Conservation (phyloP, 805 yeast genomes). For the Ascoidea asiatica region DNA sequence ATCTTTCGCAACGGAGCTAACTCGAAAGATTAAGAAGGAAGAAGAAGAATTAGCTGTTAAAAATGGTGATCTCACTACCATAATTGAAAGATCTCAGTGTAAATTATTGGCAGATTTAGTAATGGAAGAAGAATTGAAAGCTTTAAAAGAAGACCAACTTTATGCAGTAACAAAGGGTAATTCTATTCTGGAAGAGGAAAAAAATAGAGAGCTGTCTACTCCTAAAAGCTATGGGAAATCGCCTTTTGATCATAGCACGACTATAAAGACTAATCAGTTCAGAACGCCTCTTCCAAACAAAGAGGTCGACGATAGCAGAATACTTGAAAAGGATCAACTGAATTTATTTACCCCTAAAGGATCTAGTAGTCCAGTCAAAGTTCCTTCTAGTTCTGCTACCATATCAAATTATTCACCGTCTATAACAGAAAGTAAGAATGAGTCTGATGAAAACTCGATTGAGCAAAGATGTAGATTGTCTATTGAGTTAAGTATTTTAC, state of each 20-base stretch:
- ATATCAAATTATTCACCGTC: background rate
- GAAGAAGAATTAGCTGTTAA: conserved; percentile 11
- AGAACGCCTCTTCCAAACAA: background rate
- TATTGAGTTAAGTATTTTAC: conserved; percentile 36
- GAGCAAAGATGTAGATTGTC: conserved; percentile 17
- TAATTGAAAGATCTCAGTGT: conserved; percentile 20
- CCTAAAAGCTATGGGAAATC: background rate
- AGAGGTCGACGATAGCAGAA: too few relatives aligned
- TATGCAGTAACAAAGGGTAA: too few relatives aligned
- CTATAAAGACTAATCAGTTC: background rate
- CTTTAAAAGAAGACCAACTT: conserved; percentile 1
- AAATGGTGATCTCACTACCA: conserved; percentile 2
- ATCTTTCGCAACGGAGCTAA: conserved; percentile 15
- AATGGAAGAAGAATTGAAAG: conserved; percentile 13
- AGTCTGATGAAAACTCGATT: conserved; percentile 12
- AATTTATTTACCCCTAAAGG: background rate
- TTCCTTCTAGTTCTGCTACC: background rate
- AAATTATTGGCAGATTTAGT: conserved; percentile 21
- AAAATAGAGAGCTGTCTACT: background rate
- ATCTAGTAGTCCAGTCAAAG: background rate
- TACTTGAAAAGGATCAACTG: background rate
- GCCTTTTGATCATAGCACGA: background rate
- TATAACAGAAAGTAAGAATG: conserved; percentile 3
- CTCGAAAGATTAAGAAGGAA: conserved; percentile 7
- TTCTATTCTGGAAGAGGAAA: too few relatives aligned